Evolutionary conservation across 768 basidiomycete species (phyloP).

Genomic region (Atractiella rhizophila): DNA sequence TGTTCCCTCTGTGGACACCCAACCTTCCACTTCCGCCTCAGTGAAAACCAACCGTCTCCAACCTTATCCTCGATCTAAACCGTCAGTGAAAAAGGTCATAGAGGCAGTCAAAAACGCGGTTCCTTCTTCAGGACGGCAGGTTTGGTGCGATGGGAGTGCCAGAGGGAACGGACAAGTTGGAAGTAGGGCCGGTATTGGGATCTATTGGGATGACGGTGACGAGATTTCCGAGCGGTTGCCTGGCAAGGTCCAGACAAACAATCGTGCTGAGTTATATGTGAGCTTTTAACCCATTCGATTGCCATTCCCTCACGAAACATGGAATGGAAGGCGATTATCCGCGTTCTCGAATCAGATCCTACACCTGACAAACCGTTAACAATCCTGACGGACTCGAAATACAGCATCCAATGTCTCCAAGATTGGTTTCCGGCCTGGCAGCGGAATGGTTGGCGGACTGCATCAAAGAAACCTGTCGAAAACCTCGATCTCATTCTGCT

Average conservation of each 20-base stretch:
- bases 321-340: neutral
- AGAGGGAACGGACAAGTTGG: neutral
- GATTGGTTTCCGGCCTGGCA: neutral
- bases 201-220: neutral
- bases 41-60: too few species aligned
- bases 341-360: neutral
- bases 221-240: neutral
- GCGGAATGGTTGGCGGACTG: neutral
- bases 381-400: conserved; percentile 1
- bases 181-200: neutral
- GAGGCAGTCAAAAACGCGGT: too few species aligned
- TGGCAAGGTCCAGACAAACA: neutral
- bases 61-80: too few species aligned
- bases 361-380: neutral
- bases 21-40: too few species aligned
- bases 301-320: neutral
- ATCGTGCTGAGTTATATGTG: neutral
- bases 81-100: too few species aligned
- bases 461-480: neutral
- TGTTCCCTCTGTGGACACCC: neutral
- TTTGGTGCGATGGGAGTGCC: neutral
- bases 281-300: neutral
- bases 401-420: neutral
- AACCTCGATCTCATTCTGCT: neutral
- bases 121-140: too few species aligned